Percentiles rank a stretch among this genome's conserved stretches.
phyloP scores from a whole-genome alignment of 768 basidiomycete species.

The Leccinum boreale region DNA sequence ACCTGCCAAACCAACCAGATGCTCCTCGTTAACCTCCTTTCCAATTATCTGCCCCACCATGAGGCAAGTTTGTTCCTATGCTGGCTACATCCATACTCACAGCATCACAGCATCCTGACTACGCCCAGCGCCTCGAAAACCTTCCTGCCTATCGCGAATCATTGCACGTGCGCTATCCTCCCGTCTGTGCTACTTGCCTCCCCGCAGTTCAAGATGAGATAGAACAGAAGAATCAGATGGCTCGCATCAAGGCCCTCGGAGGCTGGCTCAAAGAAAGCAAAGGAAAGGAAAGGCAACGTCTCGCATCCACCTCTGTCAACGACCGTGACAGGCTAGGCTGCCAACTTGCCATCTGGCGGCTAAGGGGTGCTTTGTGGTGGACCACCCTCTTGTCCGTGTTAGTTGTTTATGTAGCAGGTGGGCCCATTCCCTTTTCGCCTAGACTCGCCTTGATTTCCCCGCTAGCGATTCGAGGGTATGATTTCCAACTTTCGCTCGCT shows the following conservation, averaged over 20 bases:
- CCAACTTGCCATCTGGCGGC: constrained; percentile 63
- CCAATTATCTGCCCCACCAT: constrained; percentile 83
- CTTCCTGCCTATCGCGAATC: constrained; percentile 73
- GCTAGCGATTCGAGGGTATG: constrained; percentile 21
- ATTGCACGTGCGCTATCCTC: constrained; percentile 81
- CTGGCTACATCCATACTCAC: background rate
- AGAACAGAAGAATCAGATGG: constrained; percentile 74
- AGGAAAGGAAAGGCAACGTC: constrained; percentile 57
- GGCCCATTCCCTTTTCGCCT: constrained; percentile 12
- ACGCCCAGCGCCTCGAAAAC: constrained; percentile 55
- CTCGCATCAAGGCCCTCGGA: constrained; percentile 71
- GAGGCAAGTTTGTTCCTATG: constrained; percentile 44
- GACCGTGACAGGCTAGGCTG: constrained; percentile 43
- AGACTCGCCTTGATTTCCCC: constrained; percentile 1
- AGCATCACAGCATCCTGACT: constrained; percentile 64
- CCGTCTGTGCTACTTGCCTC: constrained; percentile 73
- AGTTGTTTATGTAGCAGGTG: constrained; percentile 46
- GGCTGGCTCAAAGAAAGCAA: constrained; percentile 65
- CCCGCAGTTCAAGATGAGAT: constrained; percentile 84
- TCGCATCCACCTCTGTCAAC: constrained; percentile 38
- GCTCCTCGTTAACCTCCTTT: constrained; percentile 79
- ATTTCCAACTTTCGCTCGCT: constrained; percentile 16
- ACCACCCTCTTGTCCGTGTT: constrained; percentile 42
- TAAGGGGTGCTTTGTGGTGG: constrained; percentile 68
- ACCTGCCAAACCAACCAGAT: constrained; percentile 92